Conservation (phyloP, 2,329 filamentous ascomycete species). For the Rhynchosporium secalis region DNA sequence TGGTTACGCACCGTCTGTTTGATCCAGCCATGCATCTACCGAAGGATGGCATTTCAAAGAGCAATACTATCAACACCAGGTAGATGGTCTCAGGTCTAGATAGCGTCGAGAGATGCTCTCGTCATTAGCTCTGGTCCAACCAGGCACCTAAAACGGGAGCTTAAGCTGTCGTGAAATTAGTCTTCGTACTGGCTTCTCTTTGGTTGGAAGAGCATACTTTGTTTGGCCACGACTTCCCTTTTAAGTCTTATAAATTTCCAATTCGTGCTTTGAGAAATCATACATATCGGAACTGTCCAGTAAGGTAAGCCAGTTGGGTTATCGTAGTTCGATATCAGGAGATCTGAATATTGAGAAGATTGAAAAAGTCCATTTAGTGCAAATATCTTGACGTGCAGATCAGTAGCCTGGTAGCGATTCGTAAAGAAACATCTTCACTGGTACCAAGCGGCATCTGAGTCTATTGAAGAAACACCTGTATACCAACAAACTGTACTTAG, state of each 20-base stretch:
- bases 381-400: neutral
- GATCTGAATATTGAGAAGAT: neutral
- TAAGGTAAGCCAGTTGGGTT: neutral
- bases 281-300: neutral
- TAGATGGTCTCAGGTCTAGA: neutral
- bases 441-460: neutral
- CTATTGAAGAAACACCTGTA: neutral
- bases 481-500: neutral
- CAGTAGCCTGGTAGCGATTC: neutral
- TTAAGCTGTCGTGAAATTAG: neutral
- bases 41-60: neutral
- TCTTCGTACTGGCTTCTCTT: neutral
- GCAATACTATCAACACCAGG: constrained; percentile 19
- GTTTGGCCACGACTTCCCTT: neutral
- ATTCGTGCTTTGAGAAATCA: neutral
- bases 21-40: neutral
- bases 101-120: neutral
- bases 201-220: neutral
- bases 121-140: neutral
- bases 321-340: neutral
- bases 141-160: neutral
- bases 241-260: neutral
- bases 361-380: neutral
- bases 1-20: neutral
- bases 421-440: neutral